Base-by-base conservation (phyloP, 75 land plant genomes). In the Picea glauca region DNA sequence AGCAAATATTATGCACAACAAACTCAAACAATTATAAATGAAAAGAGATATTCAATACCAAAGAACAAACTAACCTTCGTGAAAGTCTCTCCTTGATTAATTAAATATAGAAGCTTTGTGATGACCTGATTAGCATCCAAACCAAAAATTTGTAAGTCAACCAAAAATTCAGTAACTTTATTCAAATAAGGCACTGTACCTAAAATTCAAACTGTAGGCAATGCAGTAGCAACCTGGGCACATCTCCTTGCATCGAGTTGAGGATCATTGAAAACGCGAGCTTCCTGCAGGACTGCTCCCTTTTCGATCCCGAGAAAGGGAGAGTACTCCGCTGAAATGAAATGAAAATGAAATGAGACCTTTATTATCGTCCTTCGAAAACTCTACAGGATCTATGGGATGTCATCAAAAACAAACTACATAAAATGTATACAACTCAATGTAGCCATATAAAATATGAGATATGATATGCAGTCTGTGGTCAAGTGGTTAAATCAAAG, bases 241-340 rank as follows among this genome's bases (percentile, higher is more conserved):
- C 99, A 96, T 79, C 92, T 84, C 76, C 98, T 87, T 1, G 99
- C 76, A 87, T 96, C 95, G 56, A 96, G 90, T 76, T 94, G 97
- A 43, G 99, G 93, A 79, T 96, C 99, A 77, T 96, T 90, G 87
- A 96, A 96, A 30, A 94, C 99, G 11, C 99, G 90, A 81, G 99
- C 99, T 81, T 96, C 99, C 72, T 96, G 99, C 72, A 96, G 87
- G 62, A 96, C 99, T 2, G 98, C 93, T 17, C 96, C 95, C 81
- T 96, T 96, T 90, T 96, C 99, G 60, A 96, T 92, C 75, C 99
- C 99, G 50, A 87, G 78, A 77, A 94, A 96, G 7, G 99, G 99
- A 74, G 93, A 91, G 86, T 92, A 96, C 58, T 96, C 99, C 23
- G 83, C 99, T 91, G 90, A 82, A 83, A 33, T 50, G 56, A 68